Base-by-base conservation (phyloP, 176 grass and related monocot genomes). In the Paspalum notatum region DNA sequence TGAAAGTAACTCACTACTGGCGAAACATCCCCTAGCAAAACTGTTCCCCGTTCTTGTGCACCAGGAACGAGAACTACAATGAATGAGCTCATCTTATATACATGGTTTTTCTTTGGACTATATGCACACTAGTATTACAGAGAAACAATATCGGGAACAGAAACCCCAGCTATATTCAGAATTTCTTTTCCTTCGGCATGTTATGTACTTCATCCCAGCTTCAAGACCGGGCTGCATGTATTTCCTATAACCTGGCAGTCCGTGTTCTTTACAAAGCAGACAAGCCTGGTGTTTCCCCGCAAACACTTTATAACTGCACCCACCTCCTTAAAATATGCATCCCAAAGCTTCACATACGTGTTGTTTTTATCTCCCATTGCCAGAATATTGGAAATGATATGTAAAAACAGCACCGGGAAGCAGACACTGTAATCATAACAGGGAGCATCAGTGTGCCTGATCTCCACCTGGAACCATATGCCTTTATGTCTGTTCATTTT, bases 401-500 rank as follows among this genome's bases (percentile, higher is more conserved):
- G 47, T 75, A 26, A 60, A 77, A 14, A 82, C 56, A 57, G 57
- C 40, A 64, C 64, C 38, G 21, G 43, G 42, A 80, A 58, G 39
- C 20, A 65, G 11, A 66, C 26, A 74, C 56, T 65, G 27, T 42
- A 68, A 16, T 25, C 20, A 43, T 12, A 61, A 73, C 54, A 40
- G 20, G 60, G 15, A 20, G 25, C 37, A 54, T 64, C 55, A 41
- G 6, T 41, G 6, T 77, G 5, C 48, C 38, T 66, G n/a, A 59
- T 72, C 26, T 58, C 47, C 56, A 81, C 57, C n/a, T 66, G 41
- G 60, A 81, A 56, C 58, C 37, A 48, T 20, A 48, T 20, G 48
- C 32, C 52, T 15, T 78, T 77, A 85, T 24, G 77, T 49, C 4
- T 24, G 73, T 73, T 92, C 90, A 77, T 84, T 89, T 79, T 95